A percentile compares a stretch with the other conserved stretches of the same genome.
Evolutionary conservation across 768 basidiomycete species (phyloP).

Genomic region (Pholiota microspora): DNA sequence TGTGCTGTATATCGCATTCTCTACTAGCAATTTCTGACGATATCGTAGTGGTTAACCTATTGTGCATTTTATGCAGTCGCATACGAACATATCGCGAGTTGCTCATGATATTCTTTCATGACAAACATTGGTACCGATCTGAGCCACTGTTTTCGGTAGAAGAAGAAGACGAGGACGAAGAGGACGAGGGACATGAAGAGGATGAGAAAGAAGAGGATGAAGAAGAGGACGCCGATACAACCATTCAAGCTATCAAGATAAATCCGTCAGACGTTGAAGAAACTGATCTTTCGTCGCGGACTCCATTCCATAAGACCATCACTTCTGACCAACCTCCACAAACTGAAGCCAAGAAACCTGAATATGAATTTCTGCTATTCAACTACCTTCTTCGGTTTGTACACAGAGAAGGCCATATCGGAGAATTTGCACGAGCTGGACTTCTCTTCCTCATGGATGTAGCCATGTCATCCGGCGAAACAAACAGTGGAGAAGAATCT

Average conservation of each 20-base stretch:
- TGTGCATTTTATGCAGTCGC: constrained; percentile 90
- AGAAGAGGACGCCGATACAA: constrained; percentile 36
- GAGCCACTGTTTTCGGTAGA: constrained; percentile 75
- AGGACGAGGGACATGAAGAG: constrained; percentile 44
- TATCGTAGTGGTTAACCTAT: constrained; percentile 79
- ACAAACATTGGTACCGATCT: constrained; percentile 83
- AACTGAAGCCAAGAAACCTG: constrained; percentile 53
- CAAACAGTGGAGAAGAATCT: constrained; percentile 34
- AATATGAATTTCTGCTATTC: constrained; percentile 95
- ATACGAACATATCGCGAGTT: constrained; percentile 88
- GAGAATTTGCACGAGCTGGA: constrained; percentile 90
- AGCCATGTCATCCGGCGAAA: constrained; percentile 80
- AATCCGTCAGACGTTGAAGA: constrained; percentile 9
- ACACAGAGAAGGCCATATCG: constrained; percentile 90
- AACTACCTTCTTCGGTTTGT: constrained; percentile 94
- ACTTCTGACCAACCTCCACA: constrained; percentile 39
- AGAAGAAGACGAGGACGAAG: constrained; percentile 71
- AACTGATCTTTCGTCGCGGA: constrained; percentile 47
- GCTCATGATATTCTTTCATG: constrained; percentile 96
- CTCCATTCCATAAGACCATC: constrained; percentile 58
- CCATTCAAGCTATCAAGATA: constrained; percentile 19
- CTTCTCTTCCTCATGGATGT: constrained; percentile 94
- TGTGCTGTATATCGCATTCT: constrained; percentile 23
- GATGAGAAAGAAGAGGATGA: constrained; percentile 57
- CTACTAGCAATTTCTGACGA: background rate